Base-by-base conservation (phyloP, 208 protist species). In the Willaertia magna region DNA sequence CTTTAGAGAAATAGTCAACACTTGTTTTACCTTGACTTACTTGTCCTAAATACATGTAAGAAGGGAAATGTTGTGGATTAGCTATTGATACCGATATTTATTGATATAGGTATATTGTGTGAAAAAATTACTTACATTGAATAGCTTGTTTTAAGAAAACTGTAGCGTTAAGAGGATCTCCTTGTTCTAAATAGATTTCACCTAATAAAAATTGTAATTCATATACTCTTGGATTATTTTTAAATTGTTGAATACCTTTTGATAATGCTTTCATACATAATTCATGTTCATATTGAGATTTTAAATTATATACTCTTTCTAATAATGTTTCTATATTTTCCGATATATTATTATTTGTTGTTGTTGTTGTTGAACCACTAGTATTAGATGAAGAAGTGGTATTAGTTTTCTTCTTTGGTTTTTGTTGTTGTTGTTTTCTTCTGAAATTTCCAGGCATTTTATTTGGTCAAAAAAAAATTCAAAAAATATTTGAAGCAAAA, bases 21-120 rank as follows among this genome's bases (percentile, higher is more conserved):
- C n/a, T 42, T 55, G 52, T 22, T 7, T 76, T 85, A 30, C 44
- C 81, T 48, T 48, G 42, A 46, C 44, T 59, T 22, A 85, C 6
- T 76, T 85, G 81, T 30, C 81, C 81, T 22, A 85, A 51, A 49
- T 85, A 55, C 81, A 85, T 85, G 44, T 39, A 7, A 11, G 55
- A 67, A 34, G 55, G 55, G 9, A 34, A 67, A 67, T 67, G 55
- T 6, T 67, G 18, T 67, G 55, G 55, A 67, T 67, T 67, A 34
- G 34, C 55, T 67, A 34, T 67, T 67, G 0, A 67, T 67, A 34
- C 51, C 14, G 18, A 61, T 61, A 3, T 26, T 26, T 20, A n/a
- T 26, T n/a, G 9, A 61, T n/a, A n/a, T n/a, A n/a, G n/a, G n/a
- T n/a, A 61, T 61, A n/a, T n/a, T 61, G 16, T n/a, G 4, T 16